phyloP scores from a whole-genome alignment of 345 rosid species.

The Hibiscus trionum region DNA sequence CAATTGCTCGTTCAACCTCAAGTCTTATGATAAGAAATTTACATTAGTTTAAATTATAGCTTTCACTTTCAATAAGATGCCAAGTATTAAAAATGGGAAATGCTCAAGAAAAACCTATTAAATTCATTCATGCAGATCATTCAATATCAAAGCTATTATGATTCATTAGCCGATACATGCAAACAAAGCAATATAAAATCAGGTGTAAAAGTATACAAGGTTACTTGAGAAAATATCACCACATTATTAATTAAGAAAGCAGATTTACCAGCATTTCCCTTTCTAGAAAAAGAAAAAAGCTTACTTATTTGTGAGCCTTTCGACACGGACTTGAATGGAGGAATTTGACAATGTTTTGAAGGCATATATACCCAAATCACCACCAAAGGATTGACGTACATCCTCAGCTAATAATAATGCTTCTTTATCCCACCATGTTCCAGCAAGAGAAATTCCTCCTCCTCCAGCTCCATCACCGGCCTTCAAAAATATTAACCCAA shows the following conservation, averaged over 20 bases:
- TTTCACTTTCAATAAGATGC: neutral
- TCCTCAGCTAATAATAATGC: conserved; percentile 57
- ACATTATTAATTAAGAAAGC: neutral
- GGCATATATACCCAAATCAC: conserved; percentile 65
- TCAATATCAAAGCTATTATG: neutral
- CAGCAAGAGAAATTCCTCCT: conserved; percentile 75
- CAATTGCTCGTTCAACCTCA: neutral
- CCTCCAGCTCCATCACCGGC: conserved; percentile 84
- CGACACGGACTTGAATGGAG: conserved; percentile 67
- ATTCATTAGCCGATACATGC: conserved; percentile 1
- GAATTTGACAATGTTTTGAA: conserved; percentile 64
- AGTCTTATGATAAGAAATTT: neutral
- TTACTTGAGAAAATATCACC: neutral
- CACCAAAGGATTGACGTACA: conserved; percentile 53
- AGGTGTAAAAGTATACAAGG: neutral
- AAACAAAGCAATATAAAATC: neutral
- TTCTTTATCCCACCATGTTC: conserved; percentile 85
- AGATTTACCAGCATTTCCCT: neutral
- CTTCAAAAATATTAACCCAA: conserved; percentile 21
- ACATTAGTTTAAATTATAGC: neutral
- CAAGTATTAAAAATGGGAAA: neutral
- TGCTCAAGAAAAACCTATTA: neutral
- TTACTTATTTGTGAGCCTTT: conserved; percentile 70
- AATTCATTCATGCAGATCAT: neutral
- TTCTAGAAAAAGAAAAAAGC: conserved; percentile 7